These are phyloP conservation scores for Phytophthora tentaculata DNA, from an alignment of 352 stramenopile species.

Conservation along the genomic window DNA sequence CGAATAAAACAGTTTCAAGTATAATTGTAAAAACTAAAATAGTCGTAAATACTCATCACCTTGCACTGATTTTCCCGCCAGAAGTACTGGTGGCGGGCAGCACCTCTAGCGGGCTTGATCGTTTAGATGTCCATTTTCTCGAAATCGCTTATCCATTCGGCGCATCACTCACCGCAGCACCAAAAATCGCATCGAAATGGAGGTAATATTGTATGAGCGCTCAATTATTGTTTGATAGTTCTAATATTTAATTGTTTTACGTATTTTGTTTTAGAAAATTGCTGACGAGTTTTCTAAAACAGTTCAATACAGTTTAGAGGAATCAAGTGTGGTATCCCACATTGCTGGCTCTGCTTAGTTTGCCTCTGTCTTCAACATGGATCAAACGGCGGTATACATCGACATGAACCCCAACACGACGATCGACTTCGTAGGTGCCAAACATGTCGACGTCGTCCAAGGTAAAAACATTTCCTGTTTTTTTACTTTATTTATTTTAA, in stretches of 20 bases:
- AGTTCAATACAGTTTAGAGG: background rate
- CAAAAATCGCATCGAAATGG: background rate
- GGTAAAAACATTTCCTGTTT: background rate
- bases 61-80: too few relatives aligned
- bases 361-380: background rate
- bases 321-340: background rate
- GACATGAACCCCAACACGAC: background rate
- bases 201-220: background rate
- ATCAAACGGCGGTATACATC: background rate
- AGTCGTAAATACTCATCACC: too few relatives aligned
- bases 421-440: background rate
- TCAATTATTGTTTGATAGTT: too few relatives aligned
- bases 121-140: too few relatives aligned
- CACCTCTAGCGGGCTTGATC: too few relatives aligned
- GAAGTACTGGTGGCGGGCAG: too few relatives aligned
- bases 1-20: too few relatives aligned
- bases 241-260: too few relatives aligned
- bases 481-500: too few relatives aligned
- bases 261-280: background rate
- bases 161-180: background rate
- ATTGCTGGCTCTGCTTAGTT: background rate
- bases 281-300: background rate
- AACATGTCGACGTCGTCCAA: background rate
- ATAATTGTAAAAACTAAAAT: too few relatives aligned
- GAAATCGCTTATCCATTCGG: background rate